phyloP scores from a whole-genome alignment of 352 stramenopile genomes.

The Phytophthora hibernalis region DNA sequence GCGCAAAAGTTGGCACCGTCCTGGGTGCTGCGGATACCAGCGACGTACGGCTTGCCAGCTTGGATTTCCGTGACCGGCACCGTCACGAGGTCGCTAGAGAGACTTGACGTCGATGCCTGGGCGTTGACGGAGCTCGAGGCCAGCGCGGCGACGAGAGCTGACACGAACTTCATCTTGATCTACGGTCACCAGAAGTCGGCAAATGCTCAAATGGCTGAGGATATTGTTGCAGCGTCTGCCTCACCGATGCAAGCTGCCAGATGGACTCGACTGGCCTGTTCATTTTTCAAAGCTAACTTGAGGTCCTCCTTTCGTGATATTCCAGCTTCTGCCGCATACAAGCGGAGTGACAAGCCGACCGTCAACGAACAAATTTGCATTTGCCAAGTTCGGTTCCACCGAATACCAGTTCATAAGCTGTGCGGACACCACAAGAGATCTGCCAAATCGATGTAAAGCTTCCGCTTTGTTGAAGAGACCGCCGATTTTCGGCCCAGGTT shows the following conservation, averaged over 20 bases:
- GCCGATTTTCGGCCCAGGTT: neutral
- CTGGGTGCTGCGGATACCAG: slow-evolving; percentile 37
- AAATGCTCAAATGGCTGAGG: slow-evolving; percentile 40
- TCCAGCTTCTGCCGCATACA: neutral
- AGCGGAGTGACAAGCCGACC: no score
- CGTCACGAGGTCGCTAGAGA: slow-evolving; percentile 19
- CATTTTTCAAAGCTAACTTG: neutral
- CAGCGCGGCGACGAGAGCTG: slow-evolving; percentile 18
- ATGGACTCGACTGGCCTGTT: slow-evolving; percentile 7
- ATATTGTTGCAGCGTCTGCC: slow-evolving; percentile 16
- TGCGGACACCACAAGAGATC: slow-evolving; percentile 30
- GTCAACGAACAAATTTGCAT: slow-evolving; percentile 1
- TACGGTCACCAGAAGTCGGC: slow-evolving; percentile 6
- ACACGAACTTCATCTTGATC: slow-evolving; percentile 29
- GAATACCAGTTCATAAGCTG: slow-evolving; percentile 30
- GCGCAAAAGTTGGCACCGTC: slow-evolving; percentile 40
- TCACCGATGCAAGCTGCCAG: slow-evolving; percentile 13
- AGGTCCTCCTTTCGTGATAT: neutral
- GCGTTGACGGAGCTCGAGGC: slow-evolving; percentile 10
- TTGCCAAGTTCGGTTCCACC: slow-evolving; percentile 12
- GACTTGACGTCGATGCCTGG: slow-evolving; percentile 13
- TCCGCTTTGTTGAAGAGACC: slow-evolving; percentile 26
- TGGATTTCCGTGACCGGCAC: slow-evolving; percentile 35
- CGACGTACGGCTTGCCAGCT: slow-evolving; percentile 48
- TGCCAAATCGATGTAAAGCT: slow-evolving; percentile 34